Conservation (phyloP, 2,329 filamentous ascomycete genomes). For the Xylariaceae sp. region DNA sequence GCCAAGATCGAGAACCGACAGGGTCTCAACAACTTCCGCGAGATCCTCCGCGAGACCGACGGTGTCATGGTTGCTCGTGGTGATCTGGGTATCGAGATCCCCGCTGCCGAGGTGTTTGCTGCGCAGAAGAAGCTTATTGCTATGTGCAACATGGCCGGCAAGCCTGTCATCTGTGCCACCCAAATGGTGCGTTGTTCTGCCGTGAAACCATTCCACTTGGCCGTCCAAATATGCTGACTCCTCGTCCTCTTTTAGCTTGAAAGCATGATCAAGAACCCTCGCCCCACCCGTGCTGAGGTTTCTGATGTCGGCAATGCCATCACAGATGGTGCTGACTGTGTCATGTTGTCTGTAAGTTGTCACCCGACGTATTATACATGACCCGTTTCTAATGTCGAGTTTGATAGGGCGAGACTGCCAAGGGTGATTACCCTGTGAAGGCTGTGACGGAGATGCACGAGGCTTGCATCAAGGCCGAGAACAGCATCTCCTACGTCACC, state of each 20-base stretch:
- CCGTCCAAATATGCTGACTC: conserved; percentile 3
- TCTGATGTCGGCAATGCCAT: conserved; percentile 98
- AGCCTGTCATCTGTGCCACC: conserved; percentile 97
- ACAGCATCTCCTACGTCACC: conserved; percentile 93
- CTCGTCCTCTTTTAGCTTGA: conserved; percentile 51
- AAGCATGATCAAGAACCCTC: conserved; percentile 99
- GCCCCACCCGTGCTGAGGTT: conserved; percentile 95
- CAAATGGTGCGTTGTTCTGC: conserved; percentile 61
- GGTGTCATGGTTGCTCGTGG: conserved; percentile 99
- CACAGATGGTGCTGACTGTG: conserved; percentile 95
- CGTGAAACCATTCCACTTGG: background rate
- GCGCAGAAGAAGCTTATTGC: conserved; percentile 99
- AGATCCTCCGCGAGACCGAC: conserved; percentile 93
- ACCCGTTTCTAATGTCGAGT: no score
- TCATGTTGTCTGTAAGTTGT: conserved; percentile 73
- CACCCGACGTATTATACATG: no score
- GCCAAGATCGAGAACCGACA: conserved; percentile 99
- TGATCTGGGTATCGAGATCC: conserved; percentile 97
- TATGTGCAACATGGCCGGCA: conserved; percentile 99
- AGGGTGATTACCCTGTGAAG: conserved; percentile 89
- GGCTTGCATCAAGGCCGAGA: conserved; percentile 92
- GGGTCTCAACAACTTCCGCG: conserved; percentile 98
- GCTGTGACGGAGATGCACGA: conserved; percentile 98
- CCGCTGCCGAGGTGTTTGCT: conserved; percentile 95
- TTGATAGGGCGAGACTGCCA: conserved; percentile 84